phyloP scores from a whole-genome alignment of 306 rosid species.

The Rubus idaeus region DNA sequence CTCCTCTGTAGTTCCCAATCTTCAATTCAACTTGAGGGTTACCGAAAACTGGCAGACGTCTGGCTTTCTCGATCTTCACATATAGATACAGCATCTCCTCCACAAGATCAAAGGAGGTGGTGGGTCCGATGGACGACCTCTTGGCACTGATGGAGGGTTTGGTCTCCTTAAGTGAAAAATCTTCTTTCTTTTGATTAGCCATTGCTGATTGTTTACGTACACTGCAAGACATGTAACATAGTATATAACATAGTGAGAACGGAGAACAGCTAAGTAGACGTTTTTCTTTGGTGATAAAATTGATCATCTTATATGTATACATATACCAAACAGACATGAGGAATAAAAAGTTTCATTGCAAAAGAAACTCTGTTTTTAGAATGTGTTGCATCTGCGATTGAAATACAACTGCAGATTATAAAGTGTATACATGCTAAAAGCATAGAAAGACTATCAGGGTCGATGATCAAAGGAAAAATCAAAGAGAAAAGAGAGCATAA shows the following conservation, averaged over 20 bases:
- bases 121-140: neutral
- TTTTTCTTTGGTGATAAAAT: no score
- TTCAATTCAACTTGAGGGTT: slow-evolving; percentile 1
- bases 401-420: no score
- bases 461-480: neutral
- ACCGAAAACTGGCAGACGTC: neutral
- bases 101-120: slow-evolving; percentile 25
- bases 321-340: no score
- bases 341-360: no score
- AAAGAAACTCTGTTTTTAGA: no score
- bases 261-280: neutral
- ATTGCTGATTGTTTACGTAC: neutral
- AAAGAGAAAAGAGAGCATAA: neutral
- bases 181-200: neutral
- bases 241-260: neutral
- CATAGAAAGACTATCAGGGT: no score
- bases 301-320: no score
- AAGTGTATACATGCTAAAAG: no score
- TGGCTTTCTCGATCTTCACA: slow-evolving; percentile 35
- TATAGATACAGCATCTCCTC: slow-evolving; percentile 33
- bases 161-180: slow-evolving; percentile 10
- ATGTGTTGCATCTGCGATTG: no score
- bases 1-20: slow-evolving; percentile 14
- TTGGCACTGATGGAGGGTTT: neutral
- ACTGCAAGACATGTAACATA: neutral